Base-by-base conservation (phyloP, 2,329 filamentous ascomycete genomes). In the Ophiostoma montium region DNA sequence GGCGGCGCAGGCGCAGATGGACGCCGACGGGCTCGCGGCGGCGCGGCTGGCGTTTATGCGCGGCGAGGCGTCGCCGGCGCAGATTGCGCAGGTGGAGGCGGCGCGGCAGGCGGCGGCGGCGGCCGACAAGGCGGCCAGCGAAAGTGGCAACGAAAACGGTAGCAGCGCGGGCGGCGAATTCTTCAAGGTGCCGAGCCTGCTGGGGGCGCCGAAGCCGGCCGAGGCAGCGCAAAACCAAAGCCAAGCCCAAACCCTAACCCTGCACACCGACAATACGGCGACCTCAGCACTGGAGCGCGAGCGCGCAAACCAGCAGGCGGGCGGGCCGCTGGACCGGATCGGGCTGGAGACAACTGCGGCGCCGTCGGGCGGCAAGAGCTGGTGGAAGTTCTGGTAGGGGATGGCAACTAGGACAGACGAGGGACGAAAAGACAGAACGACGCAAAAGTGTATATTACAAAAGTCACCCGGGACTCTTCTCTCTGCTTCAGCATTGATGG, bases 21-120 rank as follows among this genome's bases (percentile, higher is more conserved):
- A 71, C 47, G 69, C 67, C 57, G 74, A 78, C 63, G 67, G 68
- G 54, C 70, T 80, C 50, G 70, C 74, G 54, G 68, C 70, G 53
- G 76, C 76, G 46, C 75, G 76, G 30, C 64, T 80, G 16, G 75
- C 76, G 52, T 80, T 77, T 64, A 74, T 80, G 66, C 72, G 70
- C 53, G 74, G 73, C 59, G 66, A 68, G 33, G 76, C 76, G 23
- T 74, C 70, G 49, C 69, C 72, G 41, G 74, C 76, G 43, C 76
- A 80, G 61, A 67, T 71, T 46, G 59, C 63, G 31, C 67, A 78
- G 50, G 76, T 80, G 46, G 76, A 79, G 56, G 74, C 76, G 49
- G 72, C 73, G 52, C 71, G 74, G 55, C 67, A 63, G 50, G 72
- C 73, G 50, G 65, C 61, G 65, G 33, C 21, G 23, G 23, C n/a